A percentile compares a stretch with the other conserved stretches of the same genome.
phyloP scores from a whole-genome alignment of 148 eudicot species.

The Rhododendron williamsianum region DNA sequence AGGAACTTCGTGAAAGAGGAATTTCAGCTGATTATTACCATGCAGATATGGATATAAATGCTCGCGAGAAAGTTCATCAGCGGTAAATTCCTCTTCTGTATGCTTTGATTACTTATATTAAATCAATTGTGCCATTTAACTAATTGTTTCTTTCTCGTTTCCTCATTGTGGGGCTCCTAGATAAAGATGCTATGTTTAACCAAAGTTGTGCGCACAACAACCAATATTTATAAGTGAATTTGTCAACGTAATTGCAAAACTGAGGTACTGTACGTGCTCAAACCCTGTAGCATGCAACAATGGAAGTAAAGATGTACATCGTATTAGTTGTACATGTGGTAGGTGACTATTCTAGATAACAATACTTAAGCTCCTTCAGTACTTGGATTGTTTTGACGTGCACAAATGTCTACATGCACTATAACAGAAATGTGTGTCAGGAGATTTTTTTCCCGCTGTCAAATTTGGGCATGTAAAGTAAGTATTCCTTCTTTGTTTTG shows the following conservation, averaged over 20 bases:
- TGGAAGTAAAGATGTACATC: background rate
- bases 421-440: background rate
- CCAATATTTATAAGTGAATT: background rate
- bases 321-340: background rate
- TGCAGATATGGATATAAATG: slow-evolving; percentile 91
- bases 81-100: slow-evolving; percentile 37
- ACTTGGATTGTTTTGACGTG: background rate
- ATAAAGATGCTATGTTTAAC: background rate
- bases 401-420: background rate
- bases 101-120: background rate
- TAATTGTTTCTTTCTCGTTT: background rate
- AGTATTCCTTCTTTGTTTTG: background rate
- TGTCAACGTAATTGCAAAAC: background rate
- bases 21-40: slow-evolving; percentile 88
- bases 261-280: background rate
- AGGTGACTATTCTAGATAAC: background rate
- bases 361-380: background rate
- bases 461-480: background rate
- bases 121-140: background rate
- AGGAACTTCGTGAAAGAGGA: slow-evolving; percentile 75
- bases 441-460: background rate
- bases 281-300: background rate
- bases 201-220: background rate
- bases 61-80: slow-evolving; percentile 79
- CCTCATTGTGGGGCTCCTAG: background rate